phyloP scores from a whole-genome alignment of 352 stramenopile genomes.

The Blastocystis sp. region DNA sequence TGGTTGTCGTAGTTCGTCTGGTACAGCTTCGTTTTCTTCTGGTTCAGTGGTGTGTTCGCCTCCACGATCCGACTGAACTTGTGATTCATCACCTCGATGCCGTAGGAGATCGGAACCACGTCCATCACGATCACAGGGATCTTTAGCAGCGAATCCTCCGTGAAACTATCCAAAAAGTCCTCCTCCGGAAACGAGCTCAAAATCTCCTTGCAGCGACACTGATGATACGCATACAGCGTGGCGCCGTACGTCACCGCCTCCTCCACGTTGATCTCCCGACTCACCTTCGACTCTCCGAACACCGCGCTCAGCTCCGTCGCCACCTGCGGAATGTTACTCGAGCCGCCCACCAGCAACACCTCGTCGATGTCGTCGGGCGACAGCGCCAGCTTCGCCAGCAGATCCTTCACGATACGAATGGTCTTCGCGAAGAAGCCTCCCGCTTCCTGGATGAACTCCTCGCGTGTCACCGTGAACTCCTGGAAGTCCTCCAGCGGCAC shows the following conservation, averaged over 20 bases:
- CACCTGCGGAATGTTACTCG: slow-evolving; percentile 91
- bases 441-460: slow-evolving; percentile 94
- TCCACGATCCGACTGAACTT: slow-evolving; percentile 98
- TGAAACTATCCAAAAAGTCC: slow-evolving; percentile 66
- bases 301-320: slow-evolving; percentile 88
- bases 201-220: background rate
- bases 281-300: slow-evolving; percentile 69
- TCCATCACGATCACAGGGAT: slow-evolving; percentile 73
- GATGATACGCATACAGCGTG: background rate
- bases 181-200: slow-evolving; percentile 71
- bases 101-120: slow-evolving; percentile 88
- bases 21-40: slow-evolving; percentile 95
- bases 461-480: slow-evolving; percentile 81
- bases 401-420: slow-evolving; percentile 80
- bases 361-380: slow-evolving; percentile 90
- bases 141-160: slow-evolving; percentile 76
- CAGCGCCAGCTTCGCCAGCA: slow-evolving; percentile 85
- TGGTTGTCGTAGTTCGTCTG: slow-evolving; percentile 97
- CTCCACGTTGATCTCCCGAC: slow-evolving; percentile 79
- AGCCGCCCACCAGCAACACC: slow-evolving; percentile 94
- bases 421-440: slow-evolving; percentile 97
- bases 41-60: slow-evolving; percentile 89
- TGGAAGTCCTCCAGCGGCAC: slow-evolving; percentile 86
- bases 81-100: slow-evolving; percentile 92
- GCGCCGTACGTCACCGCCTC: slow-evolving; percentile 96